Base-by-base conservation (phyloP, 78 protist species). In the Emiliania huxleyi region DNA sequence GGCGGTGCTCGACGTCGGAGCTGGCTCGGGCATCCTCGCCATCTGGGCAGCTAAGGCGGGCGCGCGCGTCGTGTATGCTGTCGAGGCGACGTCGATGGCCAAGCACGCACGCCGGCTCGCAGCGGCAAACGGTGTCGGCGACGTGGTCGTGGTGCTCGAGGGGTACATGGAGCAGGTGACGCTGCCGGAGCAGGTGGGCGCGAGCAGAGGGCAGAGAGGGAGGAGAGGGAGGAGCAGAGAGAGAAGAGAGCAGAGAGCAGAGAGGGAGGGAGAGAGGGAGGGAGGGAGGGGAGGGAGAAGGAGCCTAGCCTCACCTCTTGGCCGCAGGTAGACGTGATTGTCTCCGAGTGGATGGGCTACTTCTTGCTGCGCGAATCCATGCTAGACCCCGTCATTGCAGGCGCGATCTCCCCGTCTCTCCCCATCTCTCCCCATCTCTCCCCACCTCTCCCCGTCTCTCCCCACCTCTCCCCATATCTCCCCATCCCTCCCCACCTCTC, bases 301-400 rank as follows among this genome's bases (percentile, higher is more conserved):
- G n/a, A n/a, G n/a, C n/a, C n/a, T n/a, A n/a, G n/a, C n/a, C n/a
- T n/a, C n/a, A n/a, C n/a, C n/a, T n/a, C n/a, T n/a, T n/a, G n/a
- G n/a, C 12, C n/a, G n/a, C n/a, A n/a, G n/a, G n/a, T n/a, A n/a
- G 97, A 96, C 84, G 43, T 96, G 0, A 96, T 96, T 69, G 93
- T 96, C 37, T 92, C 95, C 11, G 97, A 96, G 56, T 96, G 97
- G 97, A 96, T 96, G 97, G 97, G 97, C 29, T 94, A 93, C 92
- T 91, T 95, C 90, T 55, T 96, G 40, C 69, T 96, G 12, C 96
- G 95, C 46, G 97, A 96, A 92, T 48, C 93, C 46, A 96, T 96
- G 97, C 91, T 96, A 52, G 95, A 96, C 45, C 92, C 96, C 37
- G 97, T 96, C 2, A 35, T n/a, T n/a, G n/a, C n/a, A n/a, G n/a